A percentile compares a stretch with the other conserved stretches of the same genome.
Evolutionary conservation across 2,329 filamentous ascomycete genomes (phyloP).

Genomic region (Penicillium sp.): DNA sequence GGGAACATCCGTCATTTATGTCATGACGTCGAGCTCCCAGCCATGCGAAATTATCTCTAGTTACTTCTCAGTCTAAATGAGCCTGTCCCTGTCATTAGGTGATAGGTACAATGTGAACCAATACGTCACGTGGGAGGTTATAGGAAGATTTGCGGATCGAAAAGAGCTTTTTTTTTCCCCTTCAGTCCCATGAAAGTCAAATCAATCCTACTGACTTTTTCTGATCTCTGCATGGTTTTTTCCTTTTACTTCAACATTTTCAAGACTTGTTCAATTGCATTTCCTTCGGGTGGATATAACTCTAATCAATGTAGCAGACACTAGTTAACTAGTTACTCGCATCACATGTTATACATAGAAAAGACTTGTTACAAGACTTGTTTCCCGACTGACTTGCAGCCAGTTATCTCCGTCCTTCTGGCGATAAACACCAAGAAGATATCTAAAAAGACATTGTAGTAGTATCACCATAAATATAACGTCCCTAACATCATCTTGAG

Average conservation of each 20-base stretch:
- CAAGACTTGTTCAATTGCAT: background rate
- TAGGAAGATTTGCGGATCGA: background rate
- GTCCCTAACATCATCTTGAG: background rate
- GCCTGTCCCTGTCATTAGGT: background rate
- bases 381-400: background rate
- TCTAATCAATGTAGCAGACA: background rate
- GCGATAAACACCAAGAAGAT: background rate
- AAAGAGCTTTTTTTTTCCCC: too few species aligned
- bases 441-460: background rate
- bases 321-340: too few species aligned
- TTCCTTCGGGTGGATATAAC: background rate
- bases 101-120: background rate
- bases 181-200: too few species aligned
- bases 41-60: background rate
- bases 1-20: background rate
- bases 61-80: background rate
- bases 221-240: background rate
- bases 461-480: background rate
- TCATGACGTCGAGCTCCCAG: background rate
- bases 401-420: background rate
- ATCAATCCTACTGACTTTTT: background rate
- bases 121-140: background rate
- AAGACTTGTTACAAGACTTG: background rate
- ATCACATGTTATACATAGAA: background rate
- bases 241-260: background rate